phyloP scores from a whole-genome alignment of 2,329 filamentous ascomycete genomes.

The Neonectria faginata region DNA sequence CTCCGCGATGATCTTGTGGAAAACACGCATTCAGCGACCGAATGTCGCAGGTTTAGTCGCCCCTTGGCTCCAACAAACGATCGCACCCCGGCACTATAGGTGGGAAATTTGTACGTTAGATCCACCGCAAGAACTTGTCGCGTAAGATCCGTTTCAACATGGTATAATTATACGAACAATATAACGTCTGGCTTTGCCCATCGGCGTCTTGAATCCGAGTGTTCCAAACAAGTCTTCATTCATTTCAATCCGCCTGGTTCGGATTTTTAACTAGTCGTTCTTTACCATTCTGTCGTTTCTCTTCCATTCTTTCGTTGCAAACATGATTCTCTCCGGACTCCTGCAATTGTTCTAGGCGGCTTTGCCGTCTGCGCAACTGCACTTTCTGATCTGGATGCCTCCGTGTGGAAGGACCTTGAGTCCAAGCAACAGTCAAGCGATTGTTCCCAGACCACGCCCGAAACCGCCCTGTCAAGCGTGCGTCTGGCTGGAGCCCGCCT shows the following conservation, averaged over 20 bases:
- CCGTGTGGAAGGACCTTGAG: constrained; percentile 36
- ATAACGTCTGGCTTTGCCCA: not conserved
- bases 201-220: not conserved
- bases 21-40: too few relatives aligned
- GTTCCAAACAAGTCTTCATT: not conserved
- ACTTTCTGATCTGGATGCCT: constrained; percentile 33
- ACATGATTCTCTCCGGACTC: constrained; percentile 24
- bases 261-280: not conserved
- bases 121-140: not conserved
- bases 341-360: constrained; percentile 17
- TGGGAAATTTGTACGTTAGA: not conserved
- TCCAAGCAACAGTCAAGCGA: constrained; percentile 16
- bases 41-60: not conserved
- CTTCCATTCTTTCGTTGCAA: constrained; percentile 6
- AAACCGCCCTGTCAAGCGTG: constrained; percentile 36
- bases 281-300: not conserved
- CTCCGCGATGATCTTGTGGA: not conserved
- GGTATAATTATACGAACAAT: not conserved
- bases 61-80: not conserved
- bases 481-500: constrained; percentile 37
- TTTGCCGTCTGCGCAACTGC: constrained; percentile 25
- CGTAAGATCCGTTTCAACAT: not conserved
- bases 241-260: constrained; percentile 2
- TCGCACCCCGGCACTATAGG: not conserved
- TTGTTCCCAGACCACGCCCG: not conserved